Evolutionary conservation across 306 rosid species (phyloP).

Genomic region (Medicago truncatula): DNA sequence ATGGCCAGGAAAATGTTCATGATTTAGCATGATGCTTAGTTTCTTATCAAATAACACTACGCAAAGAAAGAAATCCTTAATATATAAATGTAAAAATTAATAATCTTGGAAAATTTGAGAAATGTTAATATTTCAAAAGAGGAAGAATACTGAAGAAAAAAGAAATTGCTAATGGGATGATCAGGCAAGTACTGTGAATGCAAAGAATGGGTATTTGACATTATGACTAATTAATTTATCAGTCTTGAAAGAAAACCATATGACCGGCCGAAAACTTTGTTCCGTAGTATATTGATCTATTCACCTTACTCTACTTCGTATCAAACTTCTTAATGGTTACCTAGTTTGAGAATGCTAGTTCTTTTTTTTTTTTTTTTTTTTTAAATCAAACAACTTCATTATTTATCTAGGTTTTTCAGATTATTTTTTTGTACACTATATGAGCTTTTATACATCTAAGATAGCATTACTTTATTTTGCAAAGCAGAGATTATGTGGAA

Average conservation of each 20-base stretch:
- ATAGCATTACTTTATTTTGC: conserved; percentile 36
- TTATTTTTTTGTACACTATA: conserved; percentile 6
- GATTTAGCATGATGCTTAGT: not conserved
- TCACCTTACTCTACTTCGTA: conserved; percentile 23
- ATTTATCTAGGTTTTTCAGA: conserved; percentile 15
- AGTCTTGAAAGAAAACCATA: not conserved
- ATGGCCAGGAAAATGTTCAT: not conserved
- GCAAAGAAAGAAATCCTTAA: conserved; percentile 12
- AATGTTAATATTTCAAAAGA: not conserved
- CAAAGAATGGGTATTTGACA: not conserved
- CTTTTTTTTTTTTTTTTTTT: not conserved
- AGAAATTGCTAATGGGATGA: not conserved
- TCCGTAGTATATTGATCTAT: conserved; percentile 9
- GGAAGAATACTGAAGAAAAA: not conserved
- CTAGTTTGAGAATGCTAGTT: conserved; percentile 21
- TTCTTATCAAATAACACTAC: not conserved
- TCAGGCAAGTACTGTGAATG: not conserved
- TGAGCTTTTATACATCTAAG: conserved; percentile 22
- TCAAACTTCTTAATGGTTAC: not conserved
- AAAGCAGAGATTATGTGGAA: conserved; percentile 76
- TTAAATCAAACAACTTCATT: not conserved
- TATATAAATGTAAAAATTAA: not conserved
- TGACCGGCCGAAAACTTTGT: conserved; percentile 12
- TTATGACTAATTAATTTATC: too few species aligned
- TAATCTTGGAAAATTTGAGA: not conserved